Evolutionary conservation across 1,139 yeast genomes (phyloP).

Genomic region (Yamadazyma dendronema): DNA sequence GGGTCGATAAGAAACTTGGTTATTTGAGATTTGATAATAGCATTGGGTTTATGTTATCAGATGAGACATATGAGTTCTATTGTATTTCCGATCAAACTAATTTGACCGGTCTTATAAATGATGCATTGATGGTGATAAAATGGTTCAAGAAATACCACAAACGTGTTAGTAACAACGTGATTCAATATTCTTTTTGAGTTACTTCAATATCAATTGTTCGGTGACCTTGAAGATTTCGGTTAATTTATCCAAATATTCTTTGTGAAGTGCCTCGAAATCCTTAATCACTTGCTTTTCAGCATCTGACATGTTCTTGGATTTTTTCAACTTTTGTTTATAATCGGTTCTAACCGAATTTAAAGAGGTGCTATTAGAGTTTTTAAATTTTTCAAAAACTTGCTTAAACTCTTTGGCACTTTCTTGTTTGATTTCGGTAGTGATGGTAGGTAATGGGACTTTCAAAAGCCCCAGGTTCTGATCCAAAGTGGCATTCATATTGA

Average conservation of each 20-base stretch:
- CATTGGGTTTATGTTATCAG: conserved; percentile 40
- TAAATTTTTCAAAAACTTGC: conserved; percentile 60
- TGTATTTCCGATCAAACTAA: conserved; percentile 32
- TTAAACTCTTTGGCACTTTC: conserved; percentile 61
- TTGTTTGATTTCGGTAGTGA: conserved; percentile 66
- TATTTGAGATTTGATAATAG: conserved; percentile 27
- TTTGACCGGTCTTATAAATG: conserved; percentile 31
- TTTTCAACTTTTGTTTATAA: conserved; percentile 52
- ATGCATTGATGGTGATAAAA: conserved; percentile 32
- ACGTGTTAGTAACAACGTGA: conserved; percentile 33
- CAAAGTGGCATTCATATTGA: conserved; percentile 77
- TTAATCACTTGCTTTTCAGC: conserved; percentile 49
- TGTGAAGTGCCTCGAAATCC: conserved; percentile 68
- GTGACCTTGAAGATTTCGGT: conserved; percentile 57
- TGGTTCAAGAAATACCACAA: conserved; percentile 41
- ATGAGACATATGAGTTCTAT: conserved; percentile 36
- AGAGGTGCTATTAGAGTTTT: conserved; percentile 46
- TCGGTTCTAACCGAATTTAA: conserved; percentile 63
- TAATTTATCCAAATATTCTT: conserved; percentile 58
- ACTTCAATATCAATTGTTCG: conserved; percentile 48
- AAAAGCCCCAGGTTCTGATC: conserved; percentile 75
- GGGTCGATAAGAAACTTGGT: conserved; percentile 28
- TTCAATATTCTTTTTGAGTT: conserved; percentile 12
- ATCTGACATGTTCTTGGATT: conserved; percentile 51
- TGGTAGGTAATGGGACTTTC: conserved; percentile 72